Percentiles rank a stretch among this genome's conserved stretches.
These are phyloP conservation scores for Piloderma croceum DNA, from an alignment of 768 basidiomycete species.

Conservation along the genomic window DNA sequence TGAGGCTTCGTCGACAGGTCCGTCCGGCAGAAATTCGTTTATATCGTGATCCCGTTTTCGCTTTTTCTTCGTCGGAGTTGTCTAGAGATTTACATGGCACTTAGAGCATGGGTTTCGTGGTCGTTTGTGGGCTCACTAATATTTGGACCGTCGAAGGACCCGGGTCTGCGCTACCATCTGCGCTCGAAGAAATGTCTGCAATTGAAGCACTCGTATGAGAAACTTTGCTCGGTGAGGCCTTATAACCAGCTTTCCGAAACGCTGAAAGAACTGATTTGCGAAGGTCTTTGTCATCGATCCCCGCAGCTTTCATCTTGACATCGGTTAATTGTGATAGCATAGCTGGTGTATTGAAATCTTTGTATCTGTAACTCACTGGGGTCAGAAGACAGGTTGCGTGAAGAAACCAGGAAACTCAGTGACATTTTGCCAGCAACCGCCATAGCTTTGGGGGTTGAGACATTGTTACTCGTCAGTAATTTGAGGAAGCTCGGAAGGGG, in stretches of 20 bases:
- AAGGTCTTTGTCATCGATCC: slow-evolving; percentile 60
- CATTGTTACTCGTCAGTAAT: slow-evolving; percentile 49
- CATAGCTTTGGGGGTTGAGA: slow-evolving; percentile 65
- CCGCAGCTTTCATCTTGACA: slow-evolving; percentile 48
- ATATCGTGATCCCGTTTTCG: slow-evolving; percentile 42
- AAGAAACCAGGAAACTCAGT: slow-evolving; percentile 14
- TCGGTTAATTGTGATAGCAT: slow-evolving; percentile 56
- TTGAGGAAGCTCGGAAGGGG: slow-evolving; percentile 64
- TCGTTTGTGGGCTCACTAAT: no score
- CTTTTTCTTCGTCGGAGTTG: slow-evolving; percentile 46
- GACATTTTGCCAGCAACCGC: slow-evolving; percentile 65
- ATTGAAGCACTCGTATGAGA: no score
- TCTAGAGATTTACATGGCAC: slow-evolving; percentile 27
- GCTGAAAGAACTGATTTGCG: slow-evolving; percentile 56
- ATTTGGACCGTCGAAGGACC: no score
- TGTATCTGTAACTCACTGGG: slow-evolving; percentile 49
- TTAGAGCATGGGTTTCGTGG: no score
- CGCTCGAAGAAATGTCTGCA: no score
- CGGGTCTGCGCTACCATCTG: no score
- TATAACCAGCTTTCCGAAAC: slow-evolving; percentile 63
- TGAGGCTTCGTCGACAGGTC: slow-evolving; percentile 44
- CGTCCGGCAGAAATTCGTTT: slow-evolving; percentile 57
- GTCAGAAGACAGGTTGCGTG: slow-evolving; percentile 4
- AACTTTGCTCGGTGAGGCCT: no score
- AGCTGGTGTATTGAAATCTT: slow-evolving; percentile 56